Conservation (phyloP, 139 green algal species). For the Volvox reticuliferus region DNA sequence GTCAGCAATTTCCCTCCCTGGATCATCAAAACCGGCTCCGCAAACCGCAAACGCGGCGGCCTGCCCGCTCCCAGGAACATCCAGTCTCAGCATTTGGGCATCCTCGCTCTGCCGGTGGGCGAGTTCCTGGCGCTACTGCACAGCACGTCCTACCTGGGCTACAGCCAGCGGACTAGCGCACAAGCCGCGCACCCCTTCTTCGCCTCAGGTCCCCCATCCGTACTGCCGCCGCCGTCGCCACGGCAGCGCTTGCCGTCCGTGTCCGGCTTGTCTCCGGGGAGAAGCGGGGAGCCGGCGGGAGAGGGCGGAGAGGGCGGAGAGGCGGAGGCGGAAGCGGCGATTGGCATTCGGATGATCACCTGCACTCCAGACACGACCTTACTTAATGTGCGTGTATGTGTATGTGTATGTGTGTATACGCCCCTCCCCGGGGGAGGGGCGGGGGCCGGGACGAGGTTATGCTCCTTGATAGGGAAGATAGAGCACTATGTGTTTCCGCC, state of each 20-base stretch:
- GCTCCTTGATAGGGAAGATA: background rate
- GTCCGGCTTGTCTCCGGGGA: background rate
- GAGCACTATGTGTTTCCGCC: background rate
- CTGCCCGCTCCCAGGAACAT: conserved; percentile 61
- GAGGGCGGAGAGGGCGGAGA: background rate
- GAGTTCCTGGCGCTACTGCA: conserved; percentile 88
- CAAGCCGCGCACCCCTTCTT: conserved; percentile 58
- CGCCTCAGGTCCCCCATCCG: conserved; percentile 30
- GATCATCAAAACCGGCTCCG: background rate
- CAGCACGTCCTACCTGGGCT: conserved; percentile 78
- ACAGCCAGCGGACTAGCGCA: conserved; percentile 47
- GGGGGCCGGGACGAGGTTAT: background rate
- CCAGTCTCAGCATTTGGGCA: conserved; percentile 78
- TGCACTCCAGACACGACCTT: conserved; percentile 42
- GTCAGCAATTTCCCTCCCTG: too few relatives aligned
- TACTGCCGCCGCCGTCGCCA: background rate
- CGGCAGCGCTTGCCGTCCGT: background rate
- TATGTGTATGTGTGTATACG: background rate
- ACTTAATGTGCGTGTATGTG: conserved; percentile 7
- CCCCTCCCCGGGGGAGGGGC: too few relatives aligned
- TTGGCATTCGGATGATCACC: conserved; percentile 54
- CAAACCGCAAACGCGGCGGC: background rate
- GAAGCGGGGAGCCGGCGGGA: background rate
- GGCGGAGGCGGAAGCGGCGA: background rate
- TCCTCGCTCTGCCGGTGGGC: conserved; percentile 84